Evolutionary conservation across 148 eudicot species (phyloP).

Genomic region (Cornus florida): DNA sequence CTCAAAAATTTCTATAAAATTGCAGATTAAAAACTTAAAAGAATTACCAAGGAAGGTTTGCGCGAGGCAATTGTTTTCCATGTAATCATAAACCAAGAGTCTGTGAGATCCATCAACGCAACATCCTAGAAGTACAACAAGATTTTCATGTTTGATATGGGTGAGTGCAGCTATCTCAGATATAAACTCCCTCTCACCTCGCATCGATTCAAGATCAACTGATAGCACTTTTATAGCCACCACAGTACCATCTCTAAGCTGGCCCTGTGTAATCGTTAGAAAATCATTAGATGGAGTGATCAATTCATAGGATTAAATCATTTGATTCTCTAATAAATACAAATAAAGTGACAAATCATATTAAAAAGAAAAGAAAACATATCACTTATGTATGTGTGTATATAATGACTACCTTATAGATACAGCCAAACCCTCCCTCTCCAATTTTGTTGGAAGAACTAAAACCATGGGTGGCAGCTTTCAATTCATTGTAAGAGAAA

Average conservation of each 20-base stretch:
- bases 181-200: conserved; percentile 59
- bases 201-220: conserved; percentile 45
- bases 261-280: conserved; percentile 31
- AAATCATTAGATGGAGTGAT: too few species aligned
- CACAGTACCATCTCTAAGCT: conserved; percentile 36
- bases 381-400: background rate
- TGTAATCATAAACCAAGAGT: conserved; percentile 45
- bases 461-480: conserved; percentile 46
- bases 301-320: too few species aligned
- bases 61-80: conserved; percentile 55
- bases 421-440: conserved; percentile 66
- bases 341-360: too few species aligned
- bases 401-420: conserved; percentile 45
- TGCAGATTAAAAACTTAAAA: background rate
- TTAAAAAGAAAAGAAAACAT: too few species aligned
- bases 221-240: conserved; percentile 60
- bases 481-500: conserved; percentile 41
- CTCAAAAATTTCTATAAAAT: too few species aligned
- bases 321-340: too few species aligned
- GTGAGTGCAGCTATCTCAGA: conserved; percentile 53
- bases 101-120: conserved; percentile 47
- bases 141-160: conserved; percentile 49
- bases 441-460: conserved; percentile 52
- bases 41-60: conserved; percentile 47
- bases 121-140: conserved; percentile 52